A percentile compares a stretch with the other conserved stretches of the same genome.
Evolutionary conservation across 2,329 filamentous ascomycete species (phyloP).

Genomic region (Colletotrichum sansevieriae): DNA sequence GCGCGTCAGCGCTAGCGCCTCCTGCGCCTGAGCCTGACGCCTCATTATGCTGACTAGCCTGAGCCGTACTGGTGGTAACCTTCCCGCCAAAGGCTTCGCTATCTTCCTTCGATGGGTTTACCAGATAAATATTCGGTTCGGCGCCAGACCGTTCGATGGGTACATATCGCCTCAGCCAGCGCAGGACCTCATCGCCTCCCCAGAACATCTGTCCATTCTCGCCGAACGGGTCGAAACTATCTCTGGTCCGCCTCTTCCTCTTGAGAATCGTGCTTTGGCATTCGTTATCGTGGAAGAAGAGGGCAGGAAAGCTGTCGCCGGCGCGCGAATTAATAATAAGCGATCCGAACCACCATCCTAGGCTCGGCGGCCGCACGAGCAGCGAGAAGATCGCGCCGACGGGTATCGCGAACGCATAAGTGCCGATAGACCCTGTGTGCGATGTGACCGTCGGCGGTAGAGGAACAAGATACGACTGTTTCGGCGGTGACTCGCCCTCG

Average conservation of each 20-base stretch:
- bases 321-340: slow-evolving; percentile 91
- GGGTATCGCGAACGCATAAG: slow-evolving; percentile 92
- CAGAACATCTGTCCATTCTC: slow-evolving; percentile 91
- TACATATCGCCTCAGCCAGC: slow-evolving; percentile 90
- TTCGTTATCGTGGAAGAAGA: slow-evolving; percentile 98
- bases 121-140: slow-evolving; percentile 90
- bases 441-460: slow-evolving; percentile 88
- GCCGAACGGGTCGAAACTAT: slow-evolving; percentile 91
- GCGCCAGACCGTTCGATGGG: slow-evolving; percentile 85
- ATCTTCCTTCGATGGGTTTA: slow-evolving; percentile 90
- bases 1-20: slow-evolving; percentile 69
- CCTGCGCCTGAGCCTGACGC: slow-evolving; percentile 24
- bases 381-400: slow-evolving; percentile 92
- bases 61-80: slow-evolving; percentile 62
- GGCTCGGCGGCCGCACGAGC: slow-evolving; percentile 87
- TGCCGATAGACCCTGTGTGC: slow-evolving; percentile 77
- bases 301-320: slow-evolving; percentile 92
- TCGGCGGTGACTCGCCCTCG: slow-evolving; percentile 83
- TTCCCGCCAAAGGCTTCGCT: slow-evolving; percentile 82
- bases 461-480: slow-evolving; percentile 90
- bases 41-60: slow-evolving; percentile 53
- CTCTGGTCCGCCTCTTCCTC: slow-evolving; percentile 85
- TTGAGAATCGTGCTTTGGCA: slow-evolving; percentile 96
- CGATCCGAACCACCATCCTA: slow-evolving; percentile 99
- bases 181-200: slow-evolving; percentile 94